Base-by-base conservation (phyloP, 2,329 filamentous ascomycete species). In the Colletotrichum spinosum region DNA sequence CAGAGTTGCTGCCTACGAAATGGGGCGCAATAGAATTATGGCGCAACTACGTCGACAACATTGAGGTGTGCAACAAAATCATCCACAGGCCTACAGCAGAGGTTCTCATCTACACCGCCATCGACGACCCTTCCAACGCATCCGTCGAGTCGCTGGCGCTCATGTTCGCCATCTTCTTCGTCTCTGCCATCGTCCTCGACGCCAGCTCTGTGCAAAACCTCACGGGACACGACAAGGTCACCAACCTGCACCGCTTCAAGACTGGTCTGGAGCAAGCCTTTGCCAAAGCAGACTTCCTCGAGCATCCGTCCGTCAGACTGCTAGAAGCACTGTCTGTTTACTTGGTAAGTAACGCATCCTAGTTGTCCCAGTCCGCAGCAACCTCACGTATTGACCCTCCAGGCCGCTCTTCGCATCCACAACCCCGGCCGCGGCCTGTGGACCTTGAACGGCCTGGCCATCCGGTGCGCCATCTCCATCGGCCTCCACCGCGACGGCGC, bases 91-190 rank as follows among this genome's bases (percentile, higher is more conserved):
- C 75, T 4, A 72, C 74, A 15, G 68, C 76, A 15, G 73, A 81
- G 61, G 60, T 76, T 11, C 56, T 67, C 6, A 46, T 78, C 4
- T 79, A 76, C 55, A 77, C 75, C 0, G 75, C 71, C 2, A 70
- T 75, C 7, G 68, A 72, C 15, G 68, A 77, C 33, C 76, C 77
- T 1, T 54, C 39, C 0, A 60, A 61, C 2, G 74, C 76, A 0
- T 64, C 72, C 0, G 58, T 67, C 0, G 76, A 78, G 3, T 63
- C 63, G 1, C 8, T 77, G 7, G 81, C 81, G 0, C 71, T 84
- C 5, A 79, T 80, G 63, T 83, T 80, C 57, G 74, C 80, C 60
- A 82, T 88, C 12, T 88, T 88, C 67, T 83, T 77, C 67, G 76
- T 81, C 4, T 72, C 86, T 0, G 71, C 84, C 2, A 61, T 78